Percentiles rank a stretch among this genome's conserved stretches.
Conservation (phyloP, 768 basidiomycete genomes). For the Xerocomellus intermedius region DNA sequence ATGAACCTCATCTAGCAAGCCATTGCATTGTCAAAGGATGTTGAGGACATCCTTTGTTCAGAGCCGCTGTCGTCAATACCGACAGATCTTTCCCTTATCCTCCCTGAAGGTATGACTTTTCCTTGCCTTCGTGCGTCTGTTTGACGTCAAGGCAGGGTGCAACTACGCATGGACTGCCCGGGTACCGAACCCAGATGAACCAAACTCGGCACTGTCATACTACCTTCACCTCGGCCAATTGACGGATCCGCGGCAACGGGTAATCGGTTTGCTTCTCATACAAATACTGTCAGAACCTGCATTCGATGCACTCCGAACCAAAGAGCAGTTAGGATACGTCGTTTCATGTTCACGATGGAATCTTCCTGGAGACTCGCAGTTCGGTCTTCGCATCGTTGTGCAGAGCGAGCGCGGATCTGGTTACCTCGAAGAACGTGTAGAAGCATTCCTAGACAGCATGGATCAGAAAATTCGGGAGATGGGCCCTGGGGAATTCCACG, state of each 20-base stretch:
- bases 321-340: constrained; percentile 94
- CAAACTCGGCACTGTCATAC: constrained; percentile 86
- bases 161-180: constrained; percentile 64
- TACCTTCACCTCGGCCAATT: constrained; percentile 77
- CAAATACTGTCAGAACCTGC: constrained; percentile 90
- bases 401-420: constrained; percentile 83
- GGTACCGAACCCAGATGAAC: constrained; percentile 80
- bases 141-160: constrained; percentile 47
- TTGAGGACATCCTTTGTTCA: constrained; percentile 62
- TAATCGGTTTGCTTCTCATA: constrained; percentile 65
- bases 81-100: constrained; percentile 51
- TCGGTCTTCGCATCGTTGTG: constrained; percentile 78
- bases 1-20: constrained; percentile 58
- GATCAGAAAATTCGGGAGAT: constrained; percentile 65
- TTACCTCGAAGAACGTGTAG: constrained; percentile 85
- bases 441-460: constrained; percentile 82
- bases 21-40: constrained; percentile 63
- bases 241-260: constrained; percentile 61
- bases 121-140: background rate
- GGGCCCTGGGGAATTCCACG: constrained; percentile 67
- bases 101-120: constrained; percentile 59
- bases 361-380: constrained; percentile 62
- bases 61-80: constrained; percentile 43
- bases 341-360: constrained; percentile 63
- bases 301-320: constrained; percentile 87